Base-by-base conservation (phyloP, 345 rosid species). In the Noccaea caerulescens region DNA sequence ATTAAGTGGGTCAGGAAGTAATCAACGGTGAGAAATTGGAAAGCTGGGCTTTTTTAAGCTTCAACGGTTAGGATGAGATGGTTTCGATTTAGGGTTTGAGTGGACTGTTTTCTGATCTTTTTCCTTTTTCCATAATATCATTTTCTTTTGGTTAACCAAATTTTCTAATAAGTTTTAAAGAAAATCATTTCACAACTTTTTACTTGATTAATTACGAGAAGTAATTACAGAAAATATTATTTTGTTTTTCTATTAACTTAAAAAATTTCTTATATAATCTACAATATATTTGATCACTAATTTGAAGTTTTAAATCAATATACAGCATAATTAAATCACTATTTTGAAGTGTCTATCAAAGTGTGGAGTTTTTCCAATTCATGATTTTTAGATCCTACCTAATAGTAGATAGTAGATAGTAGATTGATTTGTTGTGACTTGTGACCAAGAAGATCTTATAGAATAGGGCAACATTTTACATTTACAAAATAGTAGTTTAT, bases 21-120 rank as follows among this genome's bases (percentile, higher is more conserved):
- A 52, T 74, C 41, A 59, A 59, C 78, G 63, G 68, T 67, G 11
- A 7, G 0, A 1, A 3, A 12, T 64, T 25, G n/a, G 8, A 55
- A 36, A 7, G 11, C 36, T 30, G 7, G 1, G 51, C 4, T 8
- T 65, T 0, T 34, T 6, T 3, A 8, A 4, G 3, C 2, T 34
- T 59, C 20, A 47, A 66, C 55, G 77, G 72, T 58, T 58, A 20
- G 11, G 50, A 67, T 68, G 8, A 34, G 30, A 61, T 16, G 34
- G 57, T 13, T 49, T 37, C 8, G 3, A 4, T 13, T 67, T 75
- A 75, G 73, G 78, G 72, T 66, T 74, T 42, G 34, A 9, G 58
- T 42, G 9, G 25, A 36, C 45, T 13, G 6, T 10, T n/a, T 34
- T 30, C 45, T 38, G 4, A 27, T 27, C 30, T 27, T 27, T 27